Evolutionary conservation across 768 basidiomycete genomes (phyloP).

Genomic region (Tephrocybe sp.): DNA sequence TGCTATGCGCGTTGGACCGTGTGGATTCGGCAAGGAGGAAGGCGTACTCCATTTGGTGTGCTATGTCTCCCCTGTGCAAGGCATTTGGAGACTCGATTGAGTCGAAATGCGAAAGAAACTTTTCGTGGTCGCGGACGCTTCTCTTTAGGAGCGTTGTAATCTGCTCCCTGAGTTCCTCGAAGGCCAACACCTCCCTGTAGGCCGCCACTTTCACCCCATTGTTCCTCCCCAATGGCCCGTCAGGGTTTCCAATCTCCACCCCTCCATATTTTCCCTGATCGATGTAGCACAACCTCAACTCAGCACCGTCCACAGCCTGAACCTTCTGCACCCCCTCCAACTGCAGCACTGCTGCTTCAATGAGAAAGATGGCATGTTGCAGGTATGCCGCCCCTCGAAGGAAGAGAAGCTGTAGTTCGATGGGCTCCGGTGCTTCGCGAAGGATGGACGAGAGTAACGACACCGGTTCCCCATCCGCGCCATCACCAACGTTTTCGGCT

Average conservation of each 20-base stretch:
- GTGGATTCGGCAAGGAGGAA: slow-evolving; percentile 66
- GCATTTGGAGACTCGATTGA: slow-evolving; percentile 49
- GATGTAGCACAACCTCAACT: slow-evolving; percentile 74
- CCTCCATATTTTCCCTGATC: slow-evolving; percentile 79
- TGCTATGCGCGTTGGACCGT: slow-evolving; percentile 55
- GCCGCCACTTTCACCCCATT: slow-evolving; percentile 58
- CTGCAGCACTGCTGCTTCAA: slow-evolving; percentile 68
- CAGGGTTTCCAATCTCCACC: slow-evolving; percentile 77
- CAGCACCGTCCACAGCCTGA: slow-evolving; percentile 62
- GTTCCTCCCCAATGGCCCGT: slow-evolving; percentile 67
- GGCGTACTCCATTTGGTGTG: slow-evolving; percentile 59
- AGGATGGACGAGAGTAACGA: slow-evolving; percentile 70
- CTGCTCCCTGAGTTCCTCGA: slow-evolving; percentile 55
- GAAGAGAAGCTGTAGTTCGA: slow-evolving; percentile 83
- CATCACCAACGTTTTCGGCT: slow-evolving; percentile 41
- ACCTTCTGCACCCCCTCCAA: slow-evolving; percentile 68
- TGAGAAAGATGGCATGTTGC: slow-evolving; percentile 71
- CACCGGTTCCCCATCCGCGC: slow-evolving; percentile 48
- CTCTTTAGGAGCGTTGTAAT: slow-evolving; percentile 62
- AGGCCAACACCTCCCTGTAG: slow-evolving; percentile 59
- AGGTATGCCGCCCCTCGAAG: slow-evolving; percentile 81
- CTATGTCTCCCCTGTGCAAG: slow-evolving; percentile 40
- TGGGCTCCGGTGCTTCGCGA: slow-evolving; percentile 80
- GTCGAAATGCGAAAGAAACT: slow-evolving; percentile 82
- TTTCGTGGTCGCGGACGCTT: slow-evolving; percentile 80